A percentile compares a stretch with the other conserved stretches of the same genome.
phyloP scores from a whole-genome alignment of 345 rosid species.

The Rhodamnia rubescens region DNA sequence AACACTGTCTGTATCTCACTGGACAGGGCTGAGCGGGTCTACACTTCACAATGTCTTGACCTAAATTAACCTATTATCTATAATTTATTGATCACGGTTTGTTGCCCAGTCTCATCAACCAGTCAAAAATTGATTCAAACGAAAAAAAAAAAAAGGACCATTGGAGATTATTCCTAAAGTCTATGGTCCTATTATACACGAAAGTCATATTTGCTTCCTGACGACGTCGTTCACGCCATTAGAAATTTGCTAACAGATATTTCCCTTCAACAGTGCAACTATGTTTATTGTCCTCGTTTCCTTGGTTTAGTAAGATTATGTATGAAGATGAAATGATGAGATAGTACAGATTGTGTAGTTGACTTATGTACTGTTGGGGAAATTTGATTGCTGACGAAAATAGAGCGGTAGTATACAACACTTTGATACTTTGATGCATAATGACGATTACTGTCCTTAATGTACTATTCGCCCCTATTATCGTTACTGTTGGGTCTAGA shows the following conservation, averaged over 20 bases:
- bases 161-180: not conserved
- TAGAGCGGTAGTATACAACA: no score
- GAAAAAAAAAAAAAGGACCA: no score
- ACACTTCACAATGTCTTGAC: not conserved
- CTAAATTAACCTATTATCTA: not conserved
- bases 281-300: not conserved
- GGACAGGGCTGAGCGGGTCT: not conserved
- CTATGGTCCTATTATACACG: not conserved
- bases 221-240: not conserved
- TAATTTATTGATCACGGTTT: not conserved
- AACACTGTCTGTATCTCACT: not conserved
- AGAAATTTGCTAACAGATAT: not conserved
- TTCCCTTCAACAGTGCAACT: not conserved
- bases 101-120: not conserved
- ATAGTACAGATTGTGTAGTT: not conserved
- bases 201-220: not conserved
- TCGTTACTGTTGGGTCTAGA: no score
- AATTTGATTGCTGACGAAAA: no score
- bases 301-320: not conserved
- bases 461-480: no score
- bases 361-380: not conserved
- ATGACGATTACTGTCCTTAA: no score
- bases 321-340: not conserved
- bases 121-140: not conserved
- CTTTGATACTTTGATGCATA: no score